A percentile compares a stretch with the other conserved stretches of the same genome.
These are phyloP conservation scores for Sisymbrium altissimum DNA, from an alignment of 345 rosid genomes.

Conservation along the genomic window DNA sequence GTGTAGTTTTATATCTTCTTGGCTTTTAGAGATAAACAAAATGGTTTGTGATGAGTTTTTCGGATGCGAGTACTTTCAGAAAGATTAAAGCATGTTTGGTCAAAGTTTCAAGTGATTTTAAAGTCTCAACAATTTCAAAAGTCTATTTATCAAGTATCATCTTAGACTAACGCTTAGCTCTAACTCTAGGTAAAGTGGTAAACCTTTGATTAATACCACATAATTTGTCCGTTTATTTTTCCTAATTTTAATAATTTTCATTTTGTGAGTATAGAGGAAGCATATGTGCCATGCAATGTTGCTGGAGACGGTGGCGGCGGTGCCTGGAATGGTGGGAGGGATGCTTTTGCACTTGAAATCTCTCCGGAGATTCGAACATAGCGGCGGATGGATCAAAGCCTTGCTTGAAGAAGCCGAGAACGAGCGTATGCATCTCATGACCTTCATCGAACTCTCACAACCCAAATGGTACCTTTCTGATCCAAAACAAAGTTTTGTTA, in stretches of 20 bases:
- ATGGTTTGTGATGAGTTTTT: too few species aligned
- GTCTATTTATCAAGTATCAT: not conserved
- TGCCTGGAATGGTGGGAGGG: conserved; percentile 70
- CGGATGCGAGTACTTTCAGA: not conserved
- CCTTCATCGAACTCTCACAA: conserved; percentile 50
- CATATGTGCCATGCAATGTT: conserved; percentile 73
- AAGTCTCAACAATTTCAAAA: not conserved
- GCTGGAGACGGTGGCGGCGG: conserved; percentile 62
- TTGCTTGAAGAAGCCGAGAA: conserved; percentile 64
- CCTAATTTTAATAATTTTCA: not conserved
- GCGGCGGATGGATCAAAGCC: conserved; percentile 71
- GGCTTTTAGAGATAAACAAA: not conserved
- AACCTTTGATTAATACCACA: not conserved
- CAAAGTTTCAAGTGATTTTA: not conserved
- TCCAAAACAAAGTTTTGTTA: not conserved
- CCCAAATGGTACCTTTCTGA: conserved; percentile 40
- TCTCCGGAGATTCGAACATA: conserved; percentile 53
- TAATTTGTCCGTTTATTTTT: not conserved
- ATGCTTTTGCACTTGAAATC: conserved; percentile 64
- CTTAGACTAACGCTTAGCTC: not conserved
- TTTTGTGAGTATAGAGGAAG: conserved; percentile 36
- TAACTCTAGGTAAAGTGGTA: too few species aligned
- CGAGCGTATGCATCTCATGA: conserved; percentile 71
- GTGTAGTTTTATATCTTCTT: too few species aligned
- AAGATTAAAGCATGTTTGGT: not conserved